These are phyloP conservation scores for Wickerhamomyces canadensis DNA, from an alignment of 805 yeast genomes.

Conservation along the genomic window DNA sequence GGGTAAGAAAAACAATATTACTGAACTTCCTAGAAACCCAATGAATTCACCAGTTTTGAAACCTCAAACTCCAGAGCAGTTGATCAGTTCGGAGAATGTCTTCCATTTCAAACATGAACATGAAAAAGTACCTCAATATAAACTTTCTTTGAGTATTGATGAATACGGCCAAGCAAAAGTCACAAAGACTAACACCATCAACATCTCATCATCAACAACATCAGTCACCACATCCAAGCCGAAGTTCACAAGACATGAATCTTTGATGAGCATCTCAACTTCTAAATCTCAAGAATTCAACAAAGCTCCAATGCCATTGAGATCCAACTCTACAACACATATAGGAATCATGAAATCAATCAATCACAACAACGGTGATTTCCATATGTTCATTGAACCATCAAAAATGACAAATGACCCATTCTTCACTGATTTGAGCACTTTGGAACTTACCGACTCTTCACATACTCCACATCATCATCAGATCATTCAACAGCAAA, in stretches of 20 bases:
- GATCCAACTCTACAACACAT: neutral
- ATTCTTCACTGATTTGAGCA: conserved; percentile 16
- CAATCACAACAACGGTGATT: conserved; percentile 7
- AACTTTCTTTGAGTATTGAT: conserved; percentile 17
- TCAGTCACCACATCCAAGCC: too few species aligned
- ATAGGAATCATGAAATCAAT: conserved; percentile 1
- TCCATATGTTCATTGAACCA: conserved; percentile 20
- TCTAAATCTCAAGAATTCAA: neutral
- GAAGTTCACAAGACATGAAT: conserved; percentile 19
- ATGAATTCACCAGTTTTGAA: conserved; percentile 15
- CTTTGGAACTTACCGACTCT: conserved; percentile 4
- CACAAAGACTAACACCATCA: conserved; percentile 7
- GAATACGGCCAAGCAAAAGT: conserved; percentile 23
- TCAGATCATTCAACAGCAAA: too few species aligned
- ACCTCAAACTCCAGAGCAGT: conserved; percentile 1
- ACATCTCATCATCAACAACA: too few species aligned
- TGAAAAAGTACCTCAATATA: conserved; percentile 4
- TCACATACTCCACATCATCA: too few species aligned
- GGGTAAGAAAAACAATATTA: conserved; percentile 8
- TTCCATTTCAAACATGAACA: too few species aligned
- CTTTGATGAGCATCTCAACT: conserved; percentile 5
- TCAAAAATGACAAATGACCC: conserved; percentile 15
- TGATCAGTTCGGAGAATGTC: too few species aligned
- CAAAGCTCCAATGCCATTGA: neutral
- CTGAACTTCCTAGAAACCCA: conserved; percentile 18